Evolutionary conservation across 2,329 filamentous ascomycete genomes (phyloP).

Genomic region (Aspergillus tanneri): DNA sequence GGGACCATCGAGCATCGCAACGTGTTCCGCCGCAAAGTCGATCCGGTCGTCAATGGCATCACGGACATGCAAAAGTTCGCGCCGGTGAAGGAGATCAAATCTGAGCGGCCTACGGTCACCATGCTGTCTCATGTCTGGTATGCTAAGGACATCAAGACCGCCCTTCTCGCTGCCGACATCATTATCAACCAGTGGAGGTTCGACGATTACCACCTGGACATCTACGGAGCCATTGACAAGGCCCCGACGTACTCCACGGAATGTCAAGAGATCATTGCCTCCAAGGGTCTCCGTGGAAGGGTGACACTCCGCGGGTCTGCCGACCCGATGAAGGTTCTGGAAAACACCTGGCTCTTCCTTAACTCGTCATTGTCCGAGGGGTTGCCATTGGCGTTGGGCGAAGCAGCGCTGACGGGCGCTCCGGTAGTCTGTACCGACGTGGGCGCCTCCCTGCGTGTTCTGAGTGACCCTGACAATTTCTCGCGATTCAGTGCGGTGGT

Average conservation of each 20-base stretch:
- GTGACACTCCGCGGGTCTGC: conserved; percentile 58
- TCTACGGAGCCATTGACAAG: conserved; percentile 64
- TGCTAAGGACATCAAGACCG: conserved; percentile 64
- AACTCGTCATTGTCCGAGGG: conserved; percentile 50
- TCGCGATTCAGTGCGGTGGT: conserved; percentile 62
- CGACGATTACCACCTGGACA: conserved; percentile 60
- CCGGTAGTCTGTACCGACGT: conserved; percentile 47
- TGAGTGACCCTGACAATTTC: conserved; percentile 46
- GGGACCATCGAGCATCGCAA: conserved; percentile 58
- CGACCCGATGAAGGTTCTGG: conserved; percentile 55
- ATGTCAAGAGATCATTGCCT: conserved; percentile 58
- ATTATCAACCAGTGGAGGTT: conserved; percentile 68
- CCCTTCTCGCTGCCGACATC: conserved; percentile 62
- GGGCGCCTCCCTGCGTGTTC: conserved; percentile 42
- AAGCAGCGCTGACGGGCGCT: conserved; percentile 48
- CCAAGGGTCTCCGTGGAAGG: conserved; percentile 52
- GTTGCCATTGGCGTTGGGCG: conserved; percentile 47
- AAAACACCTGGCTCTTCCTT: conserved; percentile 58
- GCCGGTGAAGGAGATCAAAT: conserved; percentile 59
- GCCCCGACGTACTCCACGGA: conserved; percentile 61
- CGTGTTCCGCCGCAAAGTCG: conserved; percentile 59
- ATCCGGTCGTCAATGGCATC: conserved; percentile 65
- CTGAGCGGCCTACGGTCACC: conserved; percentile 60
- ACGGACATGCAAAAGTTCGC: conserved; percentile 63
- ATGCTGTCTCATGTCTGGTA: conserved; percentile 61